Evolutionary conservation across 176 grass and related monocot genomes (phyloP).

Genomic region (Cymbopogon citratus): DNA sequence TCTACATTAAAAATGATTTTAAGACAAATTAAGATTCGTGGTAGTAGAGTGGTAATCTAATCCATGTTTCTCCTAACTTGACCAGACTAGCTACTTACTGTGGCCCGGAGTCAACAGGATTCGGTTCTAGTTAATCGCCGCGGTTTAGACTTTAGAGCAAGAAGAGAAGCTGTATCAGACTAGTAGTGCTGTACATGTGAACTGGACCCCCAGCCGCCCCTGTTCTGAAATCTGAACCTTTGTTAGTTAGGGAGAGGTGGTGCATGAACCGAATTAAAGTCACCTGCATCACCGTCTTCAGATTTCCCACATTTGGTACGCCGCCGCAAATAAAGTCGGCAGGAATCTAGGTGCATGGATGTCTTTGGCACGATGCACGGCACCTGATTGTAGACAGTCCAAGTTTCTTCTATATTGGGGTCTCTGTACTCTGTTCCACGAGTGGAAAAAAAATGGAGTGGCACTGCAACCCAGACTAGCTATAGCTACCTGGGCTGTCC

Average conservation of each 20-base stretch:
- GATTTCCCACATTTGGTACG: conserved; percentile 23
- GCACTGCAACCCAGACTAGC: not conserved
- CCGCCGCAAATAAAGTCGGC: not conserved
- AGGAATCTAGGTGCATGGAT: not conserved
- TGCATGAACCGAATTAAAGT: not conserved
- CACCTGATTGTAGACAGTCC: not conserved
- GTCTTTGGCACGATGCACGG: not conserved
- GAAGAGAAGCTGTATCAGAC: not conserved
- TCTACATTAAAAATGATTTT: too few species aligned
- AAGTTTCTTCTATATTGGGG: not conserved
- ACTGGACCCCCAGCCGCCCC: not conserved
- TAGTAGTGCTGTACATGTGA: too few species aligned
- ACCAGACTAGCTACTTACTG: not conserved
- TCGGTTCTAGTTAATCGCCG: not conserved
- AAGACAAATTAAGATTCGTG: too few species aligned
- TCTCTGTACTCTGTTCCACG: not conserved
- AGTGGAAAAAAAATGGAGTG: not conserved
- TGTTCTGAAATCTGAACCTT: not conserved
- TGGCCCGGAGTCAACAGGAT: not conserved
- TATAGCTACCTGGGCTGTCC: not conserved
- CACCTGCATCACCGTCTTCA: not conserved
- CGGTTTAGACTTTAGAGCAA: not conserved
- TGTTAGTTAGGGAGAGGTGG: not conserved
- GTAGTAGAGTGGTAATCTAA: too few species aligned
- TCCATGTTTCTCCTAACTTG: not conserved